These are phyloP conservation scores for Neckera pumila DNA, from an alignment of 225 moss, liverwort and hornwort genomes.

Conservation along the genomic window DNA sequence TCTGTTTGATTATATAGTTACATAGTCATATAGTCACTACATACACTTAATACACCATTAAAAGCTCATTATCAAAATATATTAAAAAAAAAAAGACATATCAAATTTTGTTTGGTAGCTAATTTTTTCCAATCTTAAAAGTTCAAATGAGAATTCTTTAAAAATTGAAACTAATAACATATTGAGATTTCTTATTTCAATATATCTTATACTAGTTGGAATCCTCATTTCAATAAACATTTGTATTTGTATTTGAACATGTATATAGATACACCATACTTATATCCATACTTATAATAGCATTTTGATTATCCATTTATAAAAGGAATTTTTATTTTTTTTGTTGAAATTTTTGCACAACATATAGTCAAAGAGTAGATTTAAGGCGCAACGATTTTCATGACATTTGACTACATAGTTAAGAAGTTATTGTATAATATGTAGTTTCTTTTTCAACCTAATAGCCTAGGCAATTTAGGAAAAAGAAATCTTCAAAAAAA, in stretches of 20 bases:
- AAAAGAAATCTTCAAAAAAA: too few species aligned
- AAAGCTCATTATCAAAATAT: background rate
- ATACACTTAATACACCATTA: background rate
- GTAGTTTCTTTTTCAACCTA: background rate
- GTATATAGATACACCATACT: background rate
- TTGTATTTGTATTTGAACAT: background rate
- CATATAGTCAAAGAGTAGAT: background rate
- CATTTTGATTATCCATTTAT: background rate
- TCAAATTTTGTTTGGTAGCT: too few species aligned
- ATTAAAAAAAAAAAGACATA: background rate
- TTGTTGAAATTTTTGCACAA: background rate
- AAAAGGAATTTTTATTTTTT: background rate
- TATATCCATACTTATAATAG: background rate
- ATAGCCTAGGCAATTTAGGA: background rate
- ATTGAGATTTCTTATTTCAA: background rate
- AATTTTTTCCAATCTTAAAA: background rate
- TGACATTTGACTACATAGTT: background rate
- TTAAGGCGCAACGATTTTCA: background rate
- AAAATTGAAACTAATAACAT: background rate
- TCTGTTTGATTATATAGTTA: background rate
- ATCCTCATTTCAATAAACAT: background rate
- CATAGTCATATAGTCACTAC: too few species aligned
- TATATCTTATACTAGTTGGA: background rate
- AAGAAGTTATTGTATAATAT: background rate
- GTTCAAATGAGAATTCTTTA: background rate